A percentile compares a stretch with the other conserved stretches of the same genome.
Conservation (phyloP, 2,329 filamentous ascomycete genomes). For the Penicillium sp. region DNA sequence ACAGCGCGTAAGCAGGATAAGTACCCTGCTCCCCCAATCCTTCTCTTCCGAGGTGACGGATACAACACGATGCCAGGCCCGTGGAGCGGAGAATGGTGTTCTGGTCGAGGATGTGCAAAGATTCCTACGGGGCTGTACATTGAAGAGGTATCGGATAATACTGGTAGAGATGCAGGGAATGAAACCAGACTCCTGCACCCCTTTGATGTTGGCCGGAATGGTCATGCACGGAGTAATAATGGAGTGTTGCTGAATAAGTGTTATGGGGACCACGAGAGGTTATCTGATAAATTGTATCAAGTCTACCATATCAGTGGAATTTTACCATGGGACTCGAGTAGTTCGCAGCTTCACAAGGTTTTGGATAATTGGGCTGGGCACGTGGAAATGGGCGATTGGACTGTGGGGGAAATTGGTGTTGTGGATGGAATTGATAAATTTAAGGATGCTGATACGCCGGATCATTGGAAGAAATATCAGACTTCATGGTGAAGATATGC, state of each 20-base stretch:
- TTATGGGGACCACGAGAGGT: no score
- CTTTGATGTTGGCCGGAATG: conserved; percentile 17
- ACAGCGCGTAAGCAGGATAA: no score
- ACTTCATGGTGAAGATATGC: conserved; percentile 12
- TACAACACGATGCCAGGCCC: no score
- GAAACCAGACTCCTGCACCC: conserved; percentile 21
- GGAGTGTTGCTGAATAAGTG: conserved; percentile 12
- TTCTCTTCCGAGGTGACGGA: conserved; percentile 11
- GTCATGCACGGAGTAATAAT: conserved; percentile 20
- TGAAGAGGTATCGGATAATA: no score
- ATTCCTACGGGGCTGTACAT: conserved; percentile 22
- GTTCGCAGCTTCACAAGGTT: conserved; percentile 13
- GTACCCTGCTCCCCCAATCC: not conserved
- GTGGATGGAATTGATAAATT: conserved; percentile 36
- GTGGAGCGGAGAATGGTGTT: no score
- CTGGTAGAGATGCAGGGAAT: conserved; percentile 2
- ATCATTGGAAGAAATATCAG: conserved; percentile 19
- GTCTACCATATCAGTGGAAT: conserved; percentile 15
- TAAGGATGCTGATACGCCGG: conserved; percentile 26
- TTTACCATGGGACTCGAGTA: conserved; percentile 7
- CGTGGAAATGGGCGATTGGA: conserved; percentile 32
- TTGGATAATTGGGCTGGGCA: conserved; percentile 30
- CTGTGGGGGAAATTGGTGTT: conserved; percentile 30
- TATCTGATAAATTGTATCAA: not conserved
- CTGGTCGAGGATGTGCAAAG: no score